Percentiles rank a stretch among this genome's conserved stretches.
These are phyloP conservation scores for Penicillium goetzii DNA, from an alignment of 495 filamentous ascomycete genomes.

Conservation along the genomic window DNA sequence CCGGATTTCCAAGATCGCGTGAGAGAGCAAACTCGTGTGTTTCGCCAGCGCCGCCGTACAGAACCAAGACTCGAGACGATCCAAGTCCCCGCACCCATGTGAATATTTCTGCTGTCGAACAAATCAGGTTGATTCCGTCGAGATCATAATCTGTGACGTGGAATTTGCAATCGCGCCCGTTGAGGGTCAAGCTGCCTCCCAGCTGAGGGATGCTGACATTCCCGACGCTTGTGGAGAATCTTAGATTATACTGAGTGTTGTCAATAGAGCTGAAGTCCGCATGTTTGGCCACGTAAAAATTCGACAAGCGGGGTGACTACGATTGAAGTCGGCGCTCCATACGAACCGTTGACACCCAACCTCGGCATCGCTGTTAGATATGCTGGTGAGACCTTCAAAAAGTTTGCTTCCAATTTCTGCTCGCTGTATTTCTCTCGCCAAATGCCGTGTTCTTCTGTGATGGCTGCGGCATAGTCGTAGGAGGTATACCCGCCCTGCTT, in stretches of 20 bases:
- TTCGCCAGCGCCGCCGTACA: conserved; percentile 69
- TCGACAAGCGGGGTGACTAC: conserved; percentile 57
- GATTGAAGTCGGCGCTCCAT: conserved; percentile 49
- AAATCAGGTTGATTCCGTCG: conserved; percentile 59
- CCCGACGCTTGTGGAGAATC: conserved; percentile 58
- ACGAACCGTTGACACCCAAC: conserved; percentile 46
- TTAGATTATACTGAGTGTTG: conserved; percentile 58
- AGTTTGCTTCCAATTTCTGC: conserved; percentile 68
- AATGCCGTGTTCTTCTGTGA: conserved; percentile 62
- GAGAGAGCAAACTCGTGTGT: conserved; percentile 62
- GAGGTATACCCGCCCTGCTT: conserved; percentile 68
- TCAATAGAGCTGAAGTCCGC: conserved; percentile 53
- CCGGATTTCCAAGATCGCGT: conserved; percentile 27
- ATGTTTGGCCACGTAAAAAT: conserved; percentile 66
- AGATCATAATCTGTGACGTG: conserved; percentile 72
- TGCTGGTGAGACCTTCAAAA: conserved; percentile 64
- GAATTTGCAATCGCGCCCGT: conserved; percentile 70
- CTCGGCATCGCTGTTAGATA: conserved; percentile 56
- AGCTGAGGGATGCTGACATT: conserved; percentile 61
- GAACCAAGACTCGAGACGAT: conserved; percentile 57
- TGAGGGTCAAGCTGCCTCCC: conserved; percentile 59
- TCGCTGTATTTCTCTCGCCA: conserved; percentile 75
- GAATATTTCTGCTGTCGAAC: conserved; percentile 73
- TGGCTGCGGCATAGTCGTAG: conserved; percentile 67
- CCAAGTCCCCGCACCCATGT: conserved; percentile 59